phyloP scores from a whole-genome alignment of 2,329 filamentous ascomycete species.

The Penicillium brevicompactum region DNA sequence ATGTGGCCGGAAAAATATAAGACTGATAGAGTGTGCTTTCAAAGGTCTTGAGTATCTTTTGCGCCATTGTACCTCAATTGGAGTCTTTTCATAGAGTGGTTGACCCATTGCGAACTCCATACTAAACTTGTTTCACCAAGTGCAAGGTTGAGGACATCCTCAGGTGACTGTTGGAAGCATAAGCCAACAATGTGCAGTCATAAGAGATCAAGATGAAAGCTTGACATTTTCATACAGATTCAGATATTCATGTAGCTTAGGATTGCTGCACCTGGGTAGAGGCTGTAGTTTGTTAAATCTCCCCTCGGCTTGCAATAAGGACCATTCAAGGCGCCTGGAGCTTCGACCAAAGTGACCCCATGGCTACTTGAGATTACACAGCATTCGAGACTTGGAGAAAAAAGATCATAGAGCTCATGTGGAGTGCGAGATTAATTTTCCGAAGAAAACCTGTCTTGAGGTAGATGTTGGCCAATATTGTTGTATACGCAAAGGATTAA shows the following conservation, averaged over 20 bases:
- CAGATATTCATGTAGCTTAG: neutral
- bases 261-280: neutral
- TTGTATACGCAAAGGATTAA: no score
- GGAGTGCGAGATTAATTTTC: no score
- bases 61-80: neutral
- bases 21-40: neutral
- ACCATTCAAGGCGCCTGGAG: neutral
- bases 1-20: slow-evolving; percentile 1
- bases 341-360: no score
- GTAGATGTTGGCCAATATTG: no score
- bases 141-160: slow-evolving; percentile 2
- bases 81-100: slow-evolving; percentile 5
- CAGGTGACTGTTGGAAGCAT: neutral
- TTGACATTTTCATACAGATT: neutral
- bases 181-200: no score
- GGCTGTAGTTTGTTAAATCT: neutral
- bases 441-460: no score
- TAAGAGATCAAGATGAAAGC: neutral
- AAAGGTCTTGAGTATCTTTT: neutral
- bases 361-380: no score
- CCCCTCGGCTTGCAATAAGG: neutral
- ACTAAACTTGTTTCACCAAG: slow-evolving; percentile 1
- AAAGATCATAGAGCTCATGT: no score
- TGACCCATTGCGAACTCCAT: neutral
- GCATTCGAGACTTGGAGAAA: no score